Evolutionary conservation across 208 protist species (phyloP), one percentile per base, ranked within the genome.

Genomic region (Herpetomonas samuelpessoai): DNA sequence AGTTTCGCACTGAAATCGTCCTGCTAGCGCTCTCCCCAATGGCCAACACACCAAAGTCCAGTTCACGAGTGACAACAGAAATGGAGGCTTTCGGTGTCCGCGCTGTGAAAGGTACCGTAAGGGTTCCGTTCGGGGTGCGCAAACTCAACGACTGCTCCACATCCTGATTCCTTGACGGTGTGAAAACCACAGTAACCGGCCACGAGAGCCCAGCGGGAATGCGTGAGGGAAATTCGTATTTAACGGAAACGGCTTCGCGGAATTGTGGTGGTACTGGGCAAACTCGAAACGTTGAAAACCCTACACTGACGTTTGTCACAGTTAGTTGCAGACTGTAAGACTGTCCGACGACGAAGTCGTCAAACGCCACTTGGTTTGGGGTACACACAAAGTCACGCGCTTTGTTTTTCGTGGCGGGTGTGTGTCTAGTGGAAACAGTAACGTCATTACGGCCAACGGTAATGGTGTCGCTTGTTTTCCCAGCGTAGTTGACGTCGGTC

Each of bases 171-270:
- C 78, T 35, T 38, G 76, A 64, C 26, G 93, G 89, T 7, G 57
- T 65, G 65, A 94, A 96, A 28, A 61, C 74, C 12, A 94, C 55
- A 0, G 30, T 71, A 9, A 96, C 53, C 31, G 67, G 71, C 74
- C 83, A 92, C 25, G 79, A 84, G 30, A 93, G 68, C 4, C 90
- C 93, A 19, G 93, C 79, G 0, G 88, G 84, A 52, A 97, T 87
- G 19, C 67, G 75, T 21, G 86, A 74, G 10, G 90, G 89, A n/a
- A 71, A 71, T 24, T 24, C 49, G 59, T 95, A 93, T 2, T 75
- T 48, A 9, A 95, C 29, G 19, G 35, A 45, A 29, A 97, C 52
- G 35, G 81, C 77, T 21, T 91, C 77, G 14, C 57, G 68, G 50
- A 80, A 84, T 21, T 79, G 71, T 26, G 81, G 67, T 19, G 76